Evolutionary conservation across 2,329 filamentous ascomycete species (phyloP).

Genomic region (Aureobasidium lini): DNA sequence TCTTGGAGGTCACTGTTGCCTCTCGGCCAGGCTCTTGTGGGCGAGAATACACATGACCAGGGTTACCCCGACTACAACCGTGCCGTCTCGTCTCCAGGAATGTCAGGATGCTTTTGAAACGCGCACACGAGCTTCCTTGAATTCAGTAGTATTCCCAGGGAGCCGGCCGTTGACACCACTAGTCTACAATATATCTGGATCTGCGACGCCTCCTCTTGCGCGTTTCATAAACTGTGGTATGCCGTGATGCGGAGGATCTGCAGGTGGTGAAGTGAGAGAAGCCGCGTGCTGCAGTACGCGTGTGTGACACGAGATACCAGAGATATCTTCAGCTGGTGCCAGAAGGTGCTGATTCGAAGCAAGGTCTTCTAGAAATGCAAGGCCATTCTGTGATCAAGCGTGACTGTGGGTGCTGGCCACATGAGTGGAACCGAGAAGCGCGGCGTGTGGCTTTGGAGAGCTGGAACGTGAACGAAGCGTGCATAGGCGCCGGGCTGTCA

Average conservation of each 20-base stretch:
- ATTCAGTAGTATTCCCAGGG: neutral
- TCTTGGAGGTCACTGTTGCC: too few species aligned
- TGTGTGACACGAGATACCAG: neutral
- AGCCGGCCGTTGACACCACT: neutral
- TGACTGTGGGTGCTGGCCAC: neutral
- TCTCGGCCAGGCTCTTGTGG: too few species aligned
- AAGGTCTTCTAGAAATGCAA: neutral
- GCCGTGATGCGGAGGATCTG: slow-evolving; percentile 11
- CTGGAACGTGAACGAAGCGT: slow-evolving; percentile 10
- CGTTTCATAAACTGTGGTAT: slow-evolving; percentile 6
- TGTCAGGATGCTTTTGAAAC: neutral
- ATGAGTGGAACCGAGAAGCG: slow-evolving; percentile 8
- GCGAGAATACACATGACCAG: neutral
- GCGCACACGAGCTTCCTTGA: neutral
- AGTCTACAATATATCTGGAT: slow-evolving; percentile 9
- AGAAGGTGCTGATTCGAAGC: neutral
- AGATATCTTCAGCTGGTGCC: neutral
- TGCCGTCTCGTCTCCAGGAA: neutral
- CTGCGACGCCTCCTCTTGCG: slow-evolving; percentile 9
- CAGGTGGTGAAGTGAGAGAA: neutral
- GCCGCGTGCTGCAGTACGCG: neutral
- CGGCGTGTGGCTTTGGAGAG: neutral
- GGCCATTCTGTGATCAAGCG: neutral
- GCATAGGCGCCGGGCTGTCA: slow-evolving; percentile 12
- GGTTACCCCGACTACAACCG: neutral